Base-by-base conservation (phyloP, 2,329 filamentous ascomycete genomes). In the Colletotrichum liaoningense region DNA sequence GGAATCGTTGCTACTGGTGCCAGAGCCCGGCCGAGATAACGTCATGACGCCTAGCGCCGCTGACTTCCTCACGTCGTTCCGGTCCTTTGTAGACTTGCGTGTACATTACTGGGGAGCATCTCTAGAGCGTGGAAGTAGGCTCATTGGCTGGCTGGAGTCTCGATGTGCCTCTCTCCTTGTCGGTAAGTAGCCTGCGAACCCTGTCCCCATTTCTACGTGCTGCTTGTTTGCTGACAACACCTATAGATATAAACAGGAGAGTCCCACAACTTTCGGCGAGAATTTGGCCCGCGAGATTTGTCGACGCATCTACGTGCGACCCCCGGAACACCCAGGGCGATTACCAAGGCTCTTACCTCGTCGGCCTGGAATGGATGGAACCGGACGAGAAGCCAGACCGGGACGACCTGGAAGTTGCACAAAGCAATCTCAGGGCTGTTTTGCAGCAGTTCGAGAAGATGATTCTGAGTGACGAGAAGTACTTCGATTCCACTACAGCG, bases 101-200 rank as follows among this genome's bases (percentile, higher is more conserved):
- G 85, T 90, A 1, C 89, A 91, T 59, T 93, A 91, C 79, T 93
- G 92, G 92, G 91, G 90, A 1, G 81, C 87, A 7, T 90, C 89
- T 2, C 81, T 86, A 1, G 81, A 85, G 1, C 89, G 87, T 67
- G 89, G 90, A 1, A 88, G 86, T 24, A 82, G 84, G 14, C 86
- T 92, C 60, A 82, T 93, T 0, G 89, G 89, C 12, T 93, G 91
- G 91, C 79, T 93, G 2, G 91, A 93, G 77, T 91, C 89, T 8
- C 86, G 88, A 67, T 90, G 88, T 67, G 84, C 90, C 2, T 82
- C 85, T 71, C 81, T 93, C 42, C 84, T 93, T 24, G 87, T 90
- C 73, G 89, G 89, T 90, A 81, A 81, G 86, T 82, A 19, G 11
- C 9, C 16, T 11, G 7, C 11, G 2, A 16, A 22, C 7, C 7